Percentiles rank a stretch among this genome's conserved stretches.
Conservation (phyloP, 345 rosid species). For the Erysimum cheiranthoides region DNA sequence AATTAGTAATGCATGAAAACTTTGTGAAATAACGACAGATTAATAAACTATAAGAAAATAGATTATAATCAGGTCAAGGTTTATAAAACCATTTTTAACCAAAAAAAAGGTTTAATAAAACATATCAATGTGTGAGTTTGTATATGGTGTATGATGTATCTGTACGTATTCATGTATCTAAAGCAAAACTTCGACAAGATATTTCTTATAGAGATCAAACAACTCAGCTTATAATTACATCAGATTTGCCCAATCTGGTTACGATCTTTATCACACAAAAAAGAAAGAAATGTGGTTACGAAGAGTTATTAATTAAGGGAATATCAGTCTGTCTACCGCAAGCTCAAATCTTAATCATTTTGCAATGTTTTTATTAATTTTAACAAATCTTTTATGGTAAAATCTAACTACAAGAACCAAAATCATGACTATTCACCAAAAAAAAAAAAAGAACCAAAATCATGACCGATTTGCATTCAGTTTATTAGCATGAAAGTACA, state of each 20-base stretch:
- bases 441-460: constrained; percentile 18
- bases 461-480: not conserved
- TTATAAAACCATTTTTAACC: too few species aligned
- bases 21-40: constrained; percentile 27
- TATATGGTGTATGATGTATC: too few species aligned
- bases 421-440: too few species aligned
- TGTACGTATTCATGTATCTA: too few species aligned
- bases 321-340: constrained; percentile 1
- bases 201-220: constrained; percentile 20
- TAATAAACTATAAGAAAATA: not conserved
- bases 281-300: too few species aligned
- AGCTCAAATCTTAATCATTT: constrained; percentile 5
- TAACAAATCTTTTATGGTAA: not conserved
- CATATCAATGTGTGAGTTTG: constrained; percentile 22
- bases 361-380: not conserved
- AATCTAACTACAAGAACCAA: not conserved
- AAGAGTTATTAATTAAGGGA: not conserved
- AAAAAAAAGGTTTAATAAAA: constrained; percentile 2
- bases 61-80: constrained; percentile 5
- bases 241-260: constrained; percentile 29
- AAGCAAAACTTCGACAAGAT: not conserved
- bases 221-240: constrained; percentile 28
- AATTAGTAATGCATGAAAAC: constrained; percentile 26
- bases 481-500: constrained; percentile 5
- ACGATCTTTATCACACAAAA: too few species aligned